Evolutionary conservation across 129 eudicot species (phyloP).

Genomic region (Rutidosis leptorrhynchoides): DNA sequence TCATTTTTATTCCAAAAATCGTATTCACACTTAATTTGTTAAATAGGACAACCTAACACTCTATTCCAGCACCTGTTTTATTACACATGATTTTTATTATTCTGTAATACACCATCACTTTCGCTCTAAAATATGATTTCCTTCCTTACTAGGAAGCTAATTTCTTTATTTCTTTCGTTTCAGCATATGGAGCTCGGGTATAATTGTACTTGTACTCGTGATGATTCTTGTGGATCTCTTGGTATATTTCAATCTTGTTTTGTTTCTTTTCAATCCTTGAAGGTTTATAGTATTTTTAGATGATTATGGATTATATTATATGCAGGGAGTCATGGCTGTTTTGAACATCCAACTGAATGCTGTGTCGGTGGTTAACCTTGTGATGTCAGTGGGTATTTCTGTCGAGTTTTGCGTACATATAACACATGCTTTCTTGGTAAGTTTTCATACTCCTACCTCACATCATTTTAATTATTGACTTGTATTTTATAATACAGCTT

Average conservation of each 20-base stretch:
- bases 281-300: not conserved
- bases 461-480: not conserved
- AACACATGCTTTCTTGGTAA: slow-evolving; percentile 98
- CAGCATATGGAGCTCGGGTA: slow-evolving; percentile 93
- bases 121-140: slow-evolving; percentile 5
- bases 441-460: slow-evolving; percentile 1
- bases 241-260: slow-evolving; percentile 45
- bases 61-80: not conserved
- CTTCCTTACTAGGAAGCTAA: not conserved
- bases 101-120: not conserved
- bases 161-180: not conserved
- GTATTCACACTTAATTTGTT: no score
- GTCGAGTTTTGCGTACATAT: slow-evolving; percentile 97
- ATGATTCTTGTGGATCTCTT: slow-evolving; percentile 93
- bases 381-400: slow-evolving; percentile 94
- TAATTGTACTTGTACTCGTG: slow-evolving; percentile 67
- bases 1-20: not conserved
- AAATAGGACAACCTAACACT: not conserved
- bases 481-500: not conserved
- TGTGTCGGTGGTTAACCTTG: slow-evolving; percentile 92
- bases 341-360: slow-evolving; percentile 91
- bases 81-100: not conserved
- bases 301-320: slow-evolving; percentile 1
- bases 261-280: not conserved
- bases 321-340: slow-evolving; percentile 98